Evolutionary conservation across 1,284 basidiomycete species (phyloP), one percentile per base, ranked within the genome.

Genomic region (Tremellales sp.): DNA sequence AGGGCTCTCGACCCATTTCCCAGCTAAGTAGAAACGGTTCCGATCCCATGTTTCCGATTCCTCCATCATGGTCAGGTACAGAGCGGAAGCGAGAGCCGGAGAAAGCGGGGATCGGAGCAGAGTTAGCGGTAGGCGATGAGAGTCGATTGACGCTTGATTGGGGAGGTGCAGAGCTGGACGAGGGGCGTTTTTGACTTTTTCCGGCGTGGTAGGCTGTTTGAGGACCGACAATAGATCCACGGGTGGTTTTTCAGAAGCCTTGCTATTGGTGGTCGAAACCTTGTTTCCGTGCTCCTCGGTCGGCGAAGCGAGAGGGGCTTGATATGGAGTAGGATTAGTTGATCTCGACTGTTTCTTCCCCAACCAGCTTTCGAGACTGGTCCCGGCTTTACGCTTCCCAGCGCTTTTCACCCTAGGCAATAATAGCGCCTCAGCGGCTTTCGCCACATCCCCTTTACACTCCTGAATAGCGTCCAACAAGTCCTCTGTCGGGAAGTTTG

Each of bases 381-480:
- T 52, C 1, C 59, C 72, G 19, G 75, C 66, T 68, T 80, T 74
- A 45, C 75, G 69, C 70, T 79, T 81, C 47, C 75, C 69, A 13
- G 54, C 43, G 17, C 39, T 58, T 45, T 54, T 58, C 31, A 54
- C 61, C 49, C 46, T 47, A 27, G 51, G 53, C 6, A 71, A 17
- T 3, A 82, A 58, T 29, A 76, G 54, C 22, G 72, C 62, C 25
- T 82, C 84, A 1, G 73, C 74, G 0, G 89, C 83, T 21, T 69
- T 72, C 45, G 80, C 69, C 6, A 83, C 79, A 63, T 89, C 76
- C 11, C 87, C 87, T 29, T 81, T 70, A 29, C 76, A 76, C 41
- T 77, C 65, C 4, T 83, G 74, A 3, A 92, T 77, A 0, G 84
- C 80, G 43, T 85, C 80, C 5, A 89, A 70, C 6, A 62, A 65